Percentiles rank a stretch among this genome's conserved stretches.
These are phyloP conservation scores for Rhizomucor pusillus DNA, from an alignment of 371 early-diverging fungal species.

Conservation along the genomic window DNA sequence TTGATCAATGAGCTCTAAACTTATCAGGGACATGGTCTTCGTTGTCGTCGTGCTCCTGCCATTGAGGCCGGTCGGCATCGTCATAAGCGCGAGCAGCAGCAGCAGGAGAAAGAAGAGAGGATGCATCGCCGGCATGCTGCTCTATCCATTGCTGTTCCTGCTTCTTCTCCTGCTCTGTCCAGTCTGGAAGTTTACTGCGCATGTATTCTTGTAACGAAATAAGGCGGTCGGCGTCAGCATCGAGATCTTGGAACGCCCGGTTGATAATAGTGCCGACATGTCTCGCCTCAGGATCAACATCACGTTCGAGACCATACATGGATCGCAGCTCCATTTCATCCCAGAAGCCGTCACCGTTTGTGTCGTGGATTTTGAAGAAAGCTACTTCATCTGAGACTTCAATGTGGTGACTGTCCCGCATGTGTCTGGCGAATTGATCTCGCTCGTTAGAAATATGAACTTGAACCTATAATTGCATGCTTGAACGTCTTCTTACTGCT, in stretches of 20 bases:
- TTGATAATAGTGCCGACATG: constrained; percentile 38
- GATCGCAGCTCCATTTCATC: constrained; percentile 26
- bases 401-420: constrained; percentile 34
- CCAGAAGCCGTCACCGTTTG: constrained; percentile 37
- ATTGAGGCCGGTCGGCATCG: constrained; percentile 2
- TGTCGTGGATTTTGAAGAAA: constrained; percentile 42
- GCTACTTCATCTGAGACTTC: constrained; percentile 36
- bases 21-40: constrained; percentile 11
- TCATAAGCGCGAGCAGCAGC: neutral
- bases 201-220: constrained; percentile 38
- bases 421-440: constrained; percentile 21
- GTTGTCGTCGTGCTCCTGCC: constrained; percentile 1
- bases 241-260: constrained; percentile 37
- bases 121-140: constrained; percentile 8
- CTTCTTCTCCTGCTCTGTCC: constrained; percentile 17
- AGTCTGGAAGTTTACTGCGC: constrained; percentile 16
- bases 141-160: constrained; percentile 17
- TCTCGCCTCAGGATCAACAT: constrained; percentile 30
- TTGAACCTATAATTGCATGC: too few relatives aligned
- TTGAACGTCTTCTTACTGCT: constrained; percentile 11
- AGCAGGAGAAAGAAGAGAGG: neutral
- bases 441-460: neutral
- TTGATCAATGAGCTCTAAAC: constrained; percentile 4
- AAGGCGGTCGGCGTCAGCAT: constrained; percentile 23
- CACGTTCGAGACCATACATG: constrained; percentile 38